phyloP scores from a whole-genome alignment of 2,329 filamentous ascomycete genomes.

The Cladosporium sp. region DNA sequence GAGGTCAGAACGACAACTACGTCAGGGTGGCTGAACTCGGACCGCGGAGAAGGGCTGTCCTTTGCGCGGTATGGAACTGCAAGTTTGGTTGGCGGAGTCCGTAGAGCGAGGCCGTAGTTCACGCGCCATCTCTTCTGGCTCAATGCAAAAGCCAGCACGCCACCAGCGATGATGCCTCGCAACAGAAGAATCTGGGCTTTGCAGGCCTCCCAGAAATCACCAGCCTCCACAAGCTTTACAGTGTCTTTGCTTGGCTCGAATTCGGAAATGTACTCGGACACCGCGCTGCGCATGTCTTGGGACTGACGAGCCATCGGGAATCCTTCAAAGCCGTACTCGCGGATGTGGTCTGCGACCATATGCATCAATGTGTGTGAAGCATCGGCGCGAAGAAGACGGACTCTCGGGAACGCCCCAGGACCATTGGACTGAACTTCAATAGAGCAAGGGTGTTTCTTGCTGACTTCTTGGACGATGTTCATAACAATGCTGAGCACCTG shows the following conservation, averaged over 20 bases:
- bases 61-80: constrained; percentile 70
- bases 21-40: constrained; percentile 69
- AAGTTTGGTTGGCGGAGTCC: constrained; percentile 52
- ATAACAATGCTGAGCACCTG: constrained; percentile 37
- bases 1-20: constrained; percentile 66
- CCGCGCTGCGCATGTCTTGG: constrained; percentile 19
- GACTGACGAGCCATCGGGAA: constrained; percentile 24
- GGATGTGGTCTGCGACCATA: constrained; percentile 36
- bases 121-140: constrained; percentile 68
- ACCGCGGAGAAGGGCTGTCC: constrained; percentile 60
- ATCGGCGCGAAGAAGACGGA: constrained; percentile 54
- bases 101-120: constrained; percentile 51
- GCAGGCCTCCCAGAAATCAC: constrained; percentile 22
- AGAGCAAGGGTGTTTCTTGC: constrained; percentile 20
- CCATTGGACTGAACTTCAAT: constrained; percentile 21
- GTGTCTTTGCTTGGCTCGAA: constrained; percentile 17
- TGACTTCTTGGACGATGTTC: constrained; percentile 6
- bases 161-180: constrained; percentile 61
- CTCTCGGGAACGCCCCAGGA: constrained; percentile 51
- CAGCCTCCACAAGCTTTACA: constrained; percentile 20
- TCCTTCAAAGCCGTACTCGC: constrained; percentile 30
- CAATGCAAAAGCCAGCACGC: constrained; percentile 60
- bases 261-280: constrained; percentile 25
- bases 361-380: constrained; percentile 36
- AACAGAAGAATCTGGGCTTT: constrained; percentile 54